phyloP scores from a whole-genome alignment of 2,329 filamentous ascomycete species.

The Penicillium nordicum region DNA sequence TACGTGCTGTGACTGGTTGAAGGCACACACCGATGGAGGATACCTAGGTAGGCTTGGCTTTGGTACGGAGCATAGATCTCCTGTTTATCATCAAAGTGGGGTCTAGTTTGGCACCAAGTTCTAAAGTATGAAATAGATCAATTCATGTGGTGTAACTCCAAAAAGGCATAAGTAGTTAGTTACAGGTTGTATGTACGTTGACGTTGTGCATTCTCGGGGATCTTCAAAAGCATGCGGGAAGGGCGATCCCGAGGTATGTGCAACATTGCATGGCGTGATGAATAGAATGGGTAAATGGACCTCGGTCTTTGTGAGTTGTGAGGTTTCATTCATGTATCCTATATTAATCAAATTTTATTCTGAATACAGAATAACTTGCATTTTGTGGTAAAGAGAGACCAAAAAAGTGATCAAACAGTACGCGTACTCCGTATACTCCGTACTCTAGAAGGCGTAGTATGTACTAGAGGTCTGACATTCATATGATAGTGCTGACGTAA shows the following conservation, averaged over 20 bases:
- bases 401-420: not conserved
- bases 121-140: not conserved
- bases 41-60: not conserved
- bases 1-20: not conserved
- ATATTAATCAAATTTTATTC: not conserved
- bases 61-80: not conserved
- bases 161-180: not conserved
- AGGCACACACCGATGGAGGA: not conserved
- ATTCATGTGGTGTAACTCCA: not conserved
- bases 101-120: not conserved
- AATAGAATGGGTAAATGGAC: constrained; percentile 12
- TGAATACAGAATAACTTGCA: too few species aligned
- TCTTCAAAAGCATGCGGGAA: constrained; percentile 12
- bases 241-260: constrained; percentile 19
- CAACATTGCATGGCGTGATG: constrained; percentile 16
- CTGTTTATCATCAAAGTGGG: not conserved
- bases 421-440: not conserved
- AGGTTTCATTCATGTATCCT: not conserved
- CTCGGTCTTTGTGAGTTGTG: not conserved
- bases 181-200: not conserved
- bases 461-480: not conserved
- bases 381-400: not conserved
- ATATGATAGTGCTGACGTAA: constrained; percentile 24
- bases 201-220: constrained; percentile 17
- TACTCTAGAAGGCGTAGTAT: not conserved